Conservation (phyloP, 192 early-diverging fungal species). For the Rhizophagus sp. region DNA sequence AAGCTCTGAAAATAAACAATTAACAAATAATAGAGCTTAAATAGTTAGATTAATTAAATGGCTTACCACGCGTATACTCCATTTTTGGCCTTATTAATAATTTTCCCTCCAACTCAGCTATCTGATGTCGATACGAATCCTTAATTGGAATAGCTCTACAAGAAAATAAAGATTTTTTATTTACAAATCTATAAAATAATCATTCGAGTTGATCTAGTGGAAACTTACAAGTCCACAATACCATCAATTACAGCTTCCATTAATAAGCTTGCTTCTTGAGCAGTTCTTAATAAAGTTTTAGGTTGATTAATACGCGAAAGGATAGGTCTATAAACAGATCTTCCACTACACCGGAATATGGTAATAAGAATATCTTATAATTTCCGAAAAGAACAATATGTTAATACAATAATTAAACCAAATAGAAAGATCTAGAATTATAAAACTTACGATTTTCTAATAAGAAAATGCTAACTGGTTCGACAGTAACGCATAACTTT, state of each 20-base stretch:
- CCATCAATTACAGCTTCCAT: constrained; percentile 49
- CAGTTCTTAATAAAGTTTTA: constrained; percentile 35
- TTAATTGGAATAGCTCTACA: constrained; percentile 44
- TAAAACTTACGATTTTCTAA: constrained; percentile 29
- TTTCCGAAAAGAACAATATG: background rate
- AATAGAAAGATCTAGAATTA: background rate
- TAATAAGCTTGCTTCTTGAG: constrained; percentile 43
- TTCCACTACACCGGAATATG: constrained; percentile 44
- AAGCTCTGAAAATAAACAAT: constrained; percentile 29
- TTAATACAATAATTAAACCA: background rate
- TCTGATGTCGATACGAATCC: constrained; percentile 44
- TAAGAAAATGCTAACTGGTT: constrained; percentile 44
- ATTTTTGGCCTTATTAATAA: constrained; percentile 41
- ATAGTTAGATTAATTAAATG: background rate
- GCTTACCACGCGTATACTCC: constrained; percentile 37
- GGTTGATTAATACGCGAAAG: constrained; percentile 35
- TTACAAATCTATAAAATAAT: background rate
- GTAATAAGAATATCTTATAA: constrained; percentile 37
- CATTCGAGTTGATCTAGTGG: background rate
- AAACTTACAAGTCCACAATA: constrained; percentile 41
- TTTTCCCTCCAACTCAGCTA: constrained; percentile 43
- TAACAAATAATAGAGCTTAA: background rate
- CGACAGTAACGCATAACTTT: constrained; percentile 28
- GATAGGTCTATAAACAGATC: constrained; percentile 40
- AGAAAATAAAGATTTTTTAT: too few species aligned